Conservation (phyloP, 768 basidiomycete species). For the Asterophora lycoperdoides region DNA sequence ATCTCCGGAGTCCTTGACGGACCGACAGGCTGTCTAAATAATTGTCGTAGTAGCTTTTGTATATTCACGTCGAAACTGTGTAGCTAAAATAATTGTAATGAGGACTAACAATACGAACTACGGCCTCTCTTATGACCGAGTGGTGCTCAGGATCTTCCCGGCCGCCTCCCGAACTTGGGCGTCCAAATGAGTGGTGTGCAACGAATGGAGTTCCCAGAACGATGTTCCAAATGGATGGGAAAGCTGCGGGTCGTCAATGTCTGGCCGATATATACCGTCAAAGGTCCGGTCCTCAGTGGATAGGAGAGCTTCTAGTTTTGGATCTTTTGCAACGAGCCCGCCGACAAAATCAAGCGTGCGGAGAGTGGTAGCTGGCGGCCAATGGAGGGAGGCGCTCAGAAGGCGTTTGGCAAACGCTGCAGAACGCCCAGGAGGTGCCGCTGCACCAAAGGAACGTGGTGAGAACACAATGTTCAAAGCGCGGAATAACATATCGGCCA, state of each 20-base stretch:
- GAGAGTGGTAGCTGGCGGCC: constrained; percentile 63
- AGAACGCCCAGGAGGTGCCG: constrained; percentile 65
- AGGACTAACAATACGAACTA: constrained; percentile 9
- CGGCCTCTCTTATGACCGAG: constrained; percentile 28
- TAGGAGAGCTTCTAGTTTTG: constrained; percentile 78
- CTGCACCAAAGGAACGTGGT: constrained; percentile 52
- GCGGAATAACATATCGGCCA: constrained; percentile 78
- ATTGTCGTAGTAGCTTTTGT: constrained; percentile 11
- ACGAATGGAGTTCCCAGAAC: constrained; percentile 79
- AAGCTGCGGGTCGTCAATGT: constrained; percentile 86
- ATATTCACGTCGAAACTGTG: constrained; percentile 6
- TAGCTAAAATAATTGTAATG: constrained; percentile 19
- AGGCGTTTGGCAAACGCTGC: constrained; percentile 96
- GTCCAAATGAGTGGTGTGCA: constrained; percentile 61
- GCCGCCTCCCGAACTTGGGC: constrained; percentile 66
- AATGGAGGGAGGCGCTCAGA: constrained; percentile 72
- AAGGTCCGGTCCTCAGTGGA: constrained; percentile 81
- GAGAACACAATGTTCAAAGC: constrained; percentile 81
- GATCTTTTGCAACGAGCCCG: constrained; percentile 68
- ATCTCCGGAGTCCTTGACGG: constrained; percentile 1
- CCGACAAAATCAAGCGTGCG: constrained; percentile 73
- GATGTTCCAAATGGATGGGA: constrained; percentile 78
- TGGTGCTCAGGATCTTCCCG: constrained; percentile 45
- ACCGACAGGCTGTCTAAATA: constrained; percentile 3
- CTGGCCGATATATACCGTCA: constrained; percentile 81